phyloP scores from a whole-genome alignment of 371 early-diverging fungal species.

The Mucor sp. region DNA sequence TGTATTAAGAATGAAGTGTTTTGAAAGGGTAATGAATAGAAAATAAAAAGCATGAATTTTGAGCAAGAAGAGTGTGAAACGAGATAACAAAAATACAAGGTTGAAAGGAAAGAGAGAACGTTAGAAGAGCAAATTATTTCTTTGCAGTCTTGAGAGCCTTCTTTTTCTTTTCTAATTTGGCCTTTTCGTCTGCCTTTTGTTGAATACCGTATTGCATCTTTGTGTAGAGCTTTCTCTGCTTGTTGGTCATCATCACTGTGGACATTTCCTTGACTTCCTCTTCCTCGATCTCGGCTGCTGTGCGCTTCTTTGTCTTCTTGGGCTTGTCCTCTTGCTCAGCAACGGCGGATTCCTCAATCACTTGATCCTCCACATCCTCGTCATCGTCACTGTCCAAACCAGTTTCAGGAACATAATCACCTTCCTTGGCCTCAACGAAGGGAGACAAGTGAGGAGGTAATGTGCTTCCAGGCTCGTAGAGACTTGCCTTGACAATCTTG shows the following conservation, averaged over 20 bases:
- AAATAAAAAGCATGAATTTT: conserved; percentile 2
- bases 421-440: conserved; percentile 84
- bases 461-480: conserved; percentile 81
- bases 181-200: conserved; percentile 62
- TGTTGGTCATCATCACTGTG: conserved; percentile 93
- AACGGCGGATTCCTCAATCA: conserved; percentile 53
- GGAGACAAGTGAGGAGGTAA: conserved; percentile 96
- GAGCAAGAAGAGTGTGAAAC: neutral
- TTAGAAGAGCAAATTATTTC: conserved; percentile 5
- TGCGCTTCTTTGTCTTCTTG: conserved; percentile 55
- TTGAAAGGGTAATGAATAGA: conserved; percentile 1
- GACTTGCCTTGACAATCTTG: conserved; percentile 65
- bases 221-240: conserved; percentile 84
- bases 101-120: neutral
- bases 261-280: conserved; percentile 86
- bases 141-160: conserved; percentile 37
- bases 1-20: conserved; percentile 1
- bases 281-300: conserved; percentile 73
- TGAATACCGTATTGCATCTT: conserved; percentile 74
- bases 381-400: conserved; percentile 53
- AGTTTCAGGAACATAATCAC: conserved; percentile 82
- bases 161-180: conserved; percentile 48
- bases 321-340: conserved; percentile 77
- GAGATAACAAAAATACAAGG: conserved; percentile 7
- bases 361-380: conserved; percentile 12